Evolutionary conservation across 768 basidiomycete genomes (phyloP), one percentile per base, ranked within the genome.

Genomic region (Phaffia tasmanica): DNA sequence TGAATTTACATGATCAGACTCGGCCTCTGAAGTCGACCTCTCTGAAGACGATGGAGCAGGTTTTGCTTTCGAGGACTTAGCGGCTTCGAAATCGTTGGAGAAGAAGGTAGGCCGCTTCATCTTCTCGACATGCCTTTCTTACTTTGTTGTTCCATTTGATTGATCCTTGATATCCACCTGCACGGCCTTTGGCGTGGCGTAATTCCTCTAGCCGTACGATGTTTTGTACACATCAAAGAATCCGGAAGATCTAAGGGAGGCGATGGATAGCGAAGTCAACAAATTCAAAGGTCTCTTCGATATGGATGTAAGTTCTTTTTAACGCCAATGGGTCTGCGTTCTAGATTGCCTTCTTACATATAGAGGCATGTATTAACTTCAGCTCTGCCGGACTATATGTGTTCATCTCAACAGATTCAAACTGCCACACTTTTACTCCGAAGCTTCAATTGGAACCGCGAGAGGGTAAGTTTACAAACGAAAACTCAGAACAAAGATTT

Each of bases 381-480:
- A 54, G 48, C 60, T 29, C 53, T 54, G 15, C 53, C 5, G 53
- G 59, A 53, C 57, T 49, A 35, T 30, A 30, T 15, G 48, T 32
- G 7, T 58, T 7, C 53, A 51, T 19, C 19, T 18, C 29, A 51
- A 23, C 74, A 92, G 90, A 71, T 76, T 1, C 82, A 82, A 72
- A 82, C 82, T 2, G 92, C 92, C 4, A 81, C 84, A 2, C 78
- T 92, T 35, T 81, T 99, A 7, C 79, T 99, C 67, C 84, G 92
- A 32, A 79, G 88, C 77, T 83, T 86, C 80, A 80, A 81, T 64
- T 99, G 95, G 95, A 98, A 98, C 81, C 89, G 89, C 74, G 95
- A 99, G 75, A 85, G 86, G 64, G 82, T 99, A 0, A 35, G 57
- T 55, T 48, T 29, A 2, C 14, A 35, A 21, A n/a, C 8, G 21